Evolutionary conservation across 164 flowering plant species (phyloP).

Genomic region (Chimonanthus salicifolius): DNA sequence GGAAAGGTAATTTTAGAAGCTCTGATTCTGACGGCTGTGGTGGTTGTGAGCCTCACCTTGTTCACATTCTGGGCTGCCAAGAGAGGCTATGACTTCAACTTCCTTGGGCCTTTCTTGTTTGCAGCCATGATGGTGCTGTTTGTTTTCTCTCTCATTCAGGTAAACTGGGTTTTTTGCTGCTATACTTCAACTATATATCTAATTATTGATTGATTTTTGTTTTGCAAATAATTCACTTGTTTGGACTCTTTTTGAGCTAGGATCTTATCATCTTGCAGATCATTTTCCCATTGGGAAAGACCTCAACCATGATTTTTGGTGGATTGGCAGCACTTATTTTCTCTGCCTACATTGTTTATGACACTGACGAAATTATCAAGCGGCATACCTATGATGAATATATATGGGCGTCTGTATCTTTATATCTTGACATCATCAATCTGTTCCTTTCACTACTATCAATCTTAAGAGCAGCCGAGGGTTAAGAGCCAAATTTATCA

Average conservation of each 20-base stretch:
- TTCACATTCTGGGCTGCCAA: slow-evolving; percentile 42
- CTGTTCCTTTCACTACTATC: slow-evolving; percentile 64
- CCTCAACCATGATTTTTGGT: slow-evolving; percentile 65
- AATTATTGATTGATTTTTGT: background rate
- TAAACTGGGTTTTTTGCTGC: background rate
- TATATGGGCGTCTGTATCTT: slow-evolving; percentile 76
- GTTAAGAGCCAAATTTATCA: background rate
- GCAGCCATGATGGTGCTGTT: slow-evolving; percentile 19
- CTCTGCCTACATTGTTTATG: slow-evolving; percentile 84
- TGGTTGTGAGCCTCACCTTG: slow-evolving; percentile 28
- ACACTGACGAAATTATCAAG: slow-evolving; percentile 87
- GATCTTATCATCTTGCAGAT: slow-evolving; percentile 37
- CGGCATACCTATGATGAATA: slow-evolving; percentile 78
- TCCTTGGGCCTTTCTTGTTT: slow-evolving; percentile 38
- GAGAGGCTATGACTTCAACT: slow-evolving; percentile 35
- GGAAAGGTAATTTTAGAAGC: slow-evolving; percentile 29
- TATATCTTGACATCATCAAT: slow-evolving; percentile 77
- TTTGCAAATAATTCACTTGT: background rate
- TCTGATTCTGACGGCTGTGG: slow-evolving; percentile 19
- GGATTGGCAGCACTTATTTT: slow-evolving; percentile 66
- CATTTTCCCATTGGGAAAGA: slow-evolving; percentile 65
- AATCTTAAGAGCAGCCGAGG: slow-evolving; percentile 57
- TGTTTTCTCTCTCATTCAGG: slow-evolving; percentile 14
- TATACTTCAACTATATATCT: background rate
- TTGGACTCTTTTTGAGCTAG: background rate